Evolutionary conservation across 495 filamentous ascomycete genomes (phyloP), one percentile per base, ranked within the genome.

Genomic region (Hypomontagnella monticulosa): DNA sequence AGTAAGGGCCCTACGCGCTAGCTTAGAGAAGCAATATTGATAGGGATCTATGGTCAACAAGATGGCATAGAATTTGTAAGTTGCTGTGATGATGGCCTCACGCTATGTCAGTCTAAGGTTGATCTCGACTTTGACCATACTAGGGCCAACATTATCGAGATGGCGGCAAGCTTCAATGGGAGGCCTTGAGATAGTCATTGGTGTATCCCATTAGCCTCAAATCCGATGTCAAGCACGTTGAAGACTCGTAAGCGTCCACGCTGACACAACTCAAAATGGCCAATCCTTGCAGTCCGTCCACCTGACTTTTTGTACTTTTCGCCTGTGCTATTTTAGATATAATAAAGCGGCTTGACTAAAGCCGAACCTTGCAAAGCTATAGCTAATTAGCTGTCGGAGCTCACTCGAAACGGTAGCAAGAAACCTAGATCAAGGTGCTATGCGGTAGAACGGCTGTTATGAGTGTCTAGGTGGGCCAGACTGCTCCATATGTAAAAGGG

Each of bases 361-460:
- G 60, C 66, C 66, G 60, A 69, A 63, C 49, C 66, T 57, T 56
- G 54, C 40, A 56, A 49, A 47, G 37, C 30, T 0, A 36, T 37
- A 51, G 23, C 44, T 43, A 36, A 43, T 27, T 34, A 48, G 42
- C 23, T 41, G 27, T 46, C 59, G 65, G 59, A 60, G n/a, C 48
- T 43, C 54, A 42, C 59, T 68, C 47, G 54, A 63, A 63, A 46
- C 42, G 59, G 59, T n/a, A 55, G 44, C 30, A 63, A 27, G 63
- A 50, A 62, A 68, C 53, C 58, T 55, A 63, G 50, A 60, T 53
- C 59, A 63, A 69, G 48, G 59, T 63, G 55, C 59, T 69, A 63
- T 69, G 60, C 60, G 66, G 66, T 44, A 69, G 66, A 63, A 69
- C 66, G 54, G 59, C 49, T 57, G 51, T 69, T 60, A 63, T 60